Conservation (phyloP, 352 stramenopile genomes). For the Chrysophaeum taylorii region DNA sequence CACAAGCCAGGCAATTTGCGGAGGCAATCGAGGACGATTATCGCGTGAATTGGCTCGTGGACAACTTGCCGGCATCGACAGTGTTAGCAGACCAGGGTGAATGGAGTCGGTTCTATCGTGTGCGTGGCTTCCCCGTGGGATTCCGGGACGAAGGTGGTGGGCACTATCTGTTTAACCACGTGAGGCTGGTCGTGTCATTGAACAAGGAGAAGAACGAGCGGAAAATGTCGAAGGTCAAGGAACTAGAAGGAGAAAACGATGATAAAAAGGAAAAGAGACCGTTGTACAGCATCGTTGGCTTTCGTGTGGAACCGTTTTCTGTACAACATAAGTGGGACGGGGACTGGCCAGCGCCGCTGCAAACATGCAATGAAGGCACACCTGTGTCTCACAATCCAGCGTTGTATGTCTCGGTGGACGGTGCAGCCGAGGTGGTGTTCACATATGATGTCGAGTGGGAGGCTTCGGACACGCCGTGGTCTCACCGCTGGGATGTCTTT, state of each 20-base stretch:
- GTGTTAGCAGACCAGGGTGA: constrained; percentile 22
- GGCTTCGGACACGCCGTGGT: constrained; percentile 87
- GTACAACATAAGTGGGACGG: constrained; percentile 76
- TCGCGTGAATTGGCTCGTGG: constrained; percentile 95
- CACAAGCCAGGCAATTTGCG: constrained; percentile 36
- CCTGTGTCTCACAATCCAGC: too few species aligned
- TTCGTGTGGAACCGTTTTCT: constrained; percentile 91
- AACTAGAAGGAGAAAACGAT: constrained; percentile 1
- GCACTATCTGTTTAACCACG: constrained; percentile 90
- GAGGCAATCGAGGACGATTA: constrained; percentile 65
- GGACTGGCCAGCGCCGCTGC: too few species aligned
- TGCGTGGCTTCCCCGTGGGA: constrained; percentile 69
- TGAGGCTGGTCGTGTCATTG: constrained; percentile 95
- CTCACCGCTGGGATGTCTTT: constrained; percentile 97
- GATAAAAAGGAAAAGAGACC: too few species aligned
- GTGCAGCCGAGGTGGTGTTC: constrained; percentile 50
- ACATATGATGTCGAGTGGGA: constrained; percentile 98
- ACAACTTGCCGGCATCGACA: constrained; percentile 76
- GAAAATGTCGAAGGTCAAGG: neutral
- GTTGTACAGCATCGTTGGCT: constrained; percentile 96
- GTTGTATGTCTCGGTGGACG: constrained; percentile 43
- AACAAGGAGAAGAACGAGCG: constrained; percentile 60
- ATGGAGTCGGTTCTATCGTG: constrained; percentile 28
- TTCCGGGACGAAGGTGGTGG: constrained; percentile 28
- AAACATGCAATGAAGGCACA: too few species aligned